phyloP scores from a whole-genome alignment of 1,139 yeast genomes.

The Suhomyces wounanorum region DNA sequence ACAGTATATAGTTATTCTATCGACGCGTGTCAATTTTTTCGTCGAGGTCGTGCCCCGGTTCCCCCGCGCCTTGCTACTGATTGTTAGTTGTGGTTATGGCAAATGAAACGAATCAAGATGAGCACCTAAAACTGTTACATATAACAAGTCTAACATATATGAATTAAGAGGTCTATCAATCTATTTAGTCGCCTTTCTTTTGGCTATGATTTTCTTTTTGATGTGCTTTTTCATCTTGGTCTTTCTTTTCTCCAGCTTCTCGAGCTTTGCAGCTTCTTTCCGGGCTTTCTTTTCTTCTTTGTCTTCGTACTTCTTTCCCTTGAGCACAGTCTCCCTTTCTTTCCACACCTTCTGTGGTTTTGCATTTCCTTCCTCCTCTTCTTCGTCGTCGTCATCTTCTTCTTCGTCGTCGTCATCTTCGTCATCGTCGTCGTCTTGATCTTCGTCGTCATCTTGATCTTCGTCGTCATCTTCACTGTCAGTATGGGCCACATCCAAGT shows the following conservation, averaged over 20 bases:
- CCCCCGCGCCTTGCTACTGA: background rate
- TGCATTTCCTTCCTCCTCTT: slow-evolving; percentile 30
- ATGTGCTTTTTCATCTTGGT: slow-evolving; percentile 89
- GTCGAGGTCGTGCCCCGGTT: slow-evolving; percentile 7
- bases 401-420: slow-evolving; percentile 23
- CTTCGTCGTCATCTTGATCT: slow-evolving; percentile 19
- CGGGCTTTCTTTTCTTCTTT: slow-evolving; percentile 83
- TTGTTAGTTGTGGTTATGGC: background rate
- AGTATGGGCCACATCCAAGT: slow-evolving; percentile 10
- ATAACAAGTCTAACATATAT: too few species aligned
- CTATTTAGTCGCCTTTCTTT: slow-evolving; percentile 40
- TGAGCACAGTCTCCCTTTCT: slow-evolving; percentile 42
- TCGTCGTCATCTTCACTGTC: slow-evolving; percentile 26
- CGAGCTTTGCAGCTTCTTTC: slow-evolving; percentile 80
- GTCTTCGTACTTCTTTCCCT: slow-evolving; percentile 80
- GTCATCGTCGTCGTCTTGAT: slow-evolving; percentile 34
- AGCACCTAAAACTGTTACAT: background rate
- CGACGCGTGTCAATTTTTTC: slow-evolving; percentile 15
- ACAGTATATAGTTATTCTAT: background rate
- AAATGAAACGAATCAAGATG: background rate
- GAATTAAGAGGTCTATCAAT: background rate
- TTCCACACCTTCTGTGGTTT: slow-evolving; percentile 41
- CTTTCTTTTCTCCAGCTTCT: slow-evolving; percentile 84
- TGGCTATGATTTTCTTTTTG: slow-evolving; percentile 75
- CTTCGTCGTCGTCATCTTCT: slow-evolving; percentile 34